Conservation (phyloP, 2,329 filamentous ascomycete genomes). For the Macroventuria anomochaeta region DNA sequence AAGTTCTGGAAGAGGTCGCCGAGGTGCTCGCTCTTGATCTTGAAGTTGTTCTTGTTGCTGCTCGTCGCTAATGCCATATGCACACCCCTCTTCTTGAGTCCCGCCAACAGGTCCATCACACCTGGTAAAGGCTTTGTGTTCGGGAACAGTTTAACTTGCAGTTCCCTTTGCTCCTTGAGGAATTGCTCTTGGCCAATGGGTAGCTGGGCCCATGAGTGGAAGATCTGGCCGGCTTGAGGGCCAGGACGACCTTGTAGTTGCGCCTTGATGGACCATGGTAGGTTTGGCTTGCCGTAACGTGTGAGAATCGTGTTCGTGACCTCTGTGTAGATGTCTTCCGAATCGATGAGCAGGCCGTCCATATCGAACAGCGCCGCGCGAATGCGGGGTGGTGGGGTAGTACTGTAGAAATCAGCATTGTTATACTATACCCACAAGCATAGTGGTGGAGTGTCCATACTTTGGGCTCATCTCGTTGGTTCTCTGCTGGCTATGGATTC, state of each 20-base stretch:
- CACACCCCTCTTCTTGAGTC: slow-evolving; percentile 65
- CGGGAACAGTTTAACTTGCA: slow-evolving; percentile 78
- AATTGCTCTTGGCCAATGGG: slow-evolving; percentile 77
- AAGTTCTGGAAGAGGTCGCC: slow-evolving; percentile 67
- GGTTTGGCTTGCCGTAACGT: slow-evolving; percentile 70
- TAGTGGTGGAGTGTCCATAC: no score
- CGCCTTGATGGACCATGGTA: slow-evolving; percentile 96
- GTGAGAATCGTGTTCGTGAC: slow-evolving; percentile 83
- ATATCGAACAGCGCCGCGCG: slow-evolving; percentile 97
- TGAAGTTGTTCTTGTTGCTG: slow-evolving; percentile 73
- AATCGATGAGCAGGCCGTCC: slow-evolving; percentile 94
- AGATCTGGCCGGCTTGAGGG: slow-evolving; percentile 65
- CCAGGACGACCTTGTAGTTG: slow-evolving; percentile 74
- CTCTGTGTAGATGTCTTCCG: slow-evolving; percentile 86
- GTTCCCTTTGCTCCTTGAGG: slow-evolving; percentile 61
- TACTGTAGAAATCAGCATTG: slow-evolving; percentile 13
- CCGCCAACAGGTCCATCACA: slow-evolving; percentile 70
- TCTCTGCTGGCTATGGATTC: background rate
- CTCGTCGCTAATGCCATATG: slow-evolving; percentile 89
- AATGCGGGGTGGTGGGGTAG: slow-evolving; percentile 67
- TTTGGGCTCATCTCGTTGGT: slow-evolving; percentile 23
- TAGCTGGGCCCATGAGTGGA: slow-evolving; percentile 83
- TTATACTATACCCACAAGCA: no score
- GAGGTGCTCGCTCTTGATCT: slow-evolving; percentile 72
- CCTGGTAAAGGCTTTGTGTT: slow-evolving; percentile 79